phyloP scores from a whole-genome alignment of 2,329 filamentous ascomycete genomes.

The Helicocarpus griseus region DNA sequence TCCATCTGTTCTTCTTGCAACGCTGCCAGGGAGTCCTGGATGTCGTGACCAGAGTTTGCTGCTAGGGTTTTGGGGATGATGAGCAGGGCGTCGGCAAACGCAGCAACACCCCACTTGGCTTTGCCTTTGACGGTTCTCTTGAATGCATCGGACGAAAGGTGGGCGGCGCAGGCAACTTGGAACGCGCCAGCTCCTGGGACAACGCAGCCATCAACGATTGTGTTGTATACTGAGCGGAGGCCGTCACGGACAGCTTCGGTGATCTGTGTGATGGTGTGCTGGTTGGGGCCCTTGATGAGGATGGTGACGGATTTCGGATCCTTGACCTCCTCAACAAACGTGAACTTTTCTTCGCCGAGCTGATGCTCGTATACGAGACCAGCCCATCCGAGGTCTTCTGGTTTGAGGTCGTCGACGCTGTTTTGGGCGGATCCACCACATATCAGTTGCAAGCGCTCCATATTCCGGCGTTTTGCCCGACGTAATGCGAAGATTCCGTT shows the following conservation, averaged over 20 bases:
- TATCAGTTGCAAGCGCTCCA: conserved; percentile 93
- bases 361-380: conserved; percentile 95
- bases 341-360: conserved; percentile 97
- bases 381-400: conserved; percentile 88
- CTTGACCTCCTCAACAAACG: conserved; percentile 97
- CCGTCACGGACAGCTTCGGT: conserved; percentile 94
- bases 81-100: conserved; percentile 88
- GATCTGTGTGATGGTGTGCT: conserved; percentile 92
- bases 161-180: conserved; percentile 83
- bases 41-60: conserved; percentile 90
- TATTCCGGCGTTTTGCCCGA: conserved; percentile 94
- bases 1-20: conserved; percentile 79
- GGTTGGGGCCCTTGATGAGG: conserved; percentile 95
- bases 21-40: conserved; percentile 83
- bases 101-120: conserved; percentile 88
- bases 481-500: conserved; percentile 93
- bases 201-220: conserved; percentile 95
- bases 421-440: conserved; percentile 90
- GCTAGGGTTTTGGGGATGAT: conserved; percentile 96
- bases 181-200: conserved; percentile 92
- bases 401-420: conserved; percentile 84
- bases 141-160: conserved; percentile 80
- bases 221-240: conserved; percentile 94
- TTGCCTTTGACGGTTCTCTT: conserved; percentile 91
- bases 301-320: conserved; percentile 96